Base-by-base conservation (phyloP, 768 basidiomycete species). In the Psilocybe tampanensis region DNA sequence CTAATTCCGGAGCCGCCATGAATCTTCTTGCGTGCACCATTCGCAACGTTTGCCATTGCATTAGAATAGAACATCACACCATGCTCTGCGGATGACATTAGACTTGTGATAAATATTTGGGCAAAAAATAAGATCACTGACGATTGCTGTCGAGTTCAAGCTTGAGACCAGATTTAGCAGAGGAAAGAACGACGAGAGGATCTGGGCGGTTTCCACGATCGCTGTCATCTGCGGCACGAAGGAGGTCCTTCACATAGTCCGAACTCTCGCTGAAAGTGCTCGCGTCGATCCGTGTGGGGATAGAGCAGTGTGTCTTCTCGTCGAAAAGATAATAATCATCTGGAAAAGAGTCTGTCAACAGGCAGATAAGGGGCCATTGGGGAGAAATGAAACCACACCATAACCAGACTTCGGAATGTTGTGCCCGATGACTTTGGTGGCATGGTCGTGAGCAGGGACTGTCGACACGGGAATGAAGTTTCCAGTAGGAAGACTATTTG, bases 21-120 rank as follows among this genome's bases (percentile, higher is more conserved):
- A 33, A 89, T 86, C 68, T 80, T 83, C 77, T 91, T 90, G 44
- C 86, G 78, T 29, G 84, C 81, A 15, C 81, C 84, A 15, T 75
- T 78, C 17, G 71, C 66, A 17, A 75, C 68, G 47, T 78, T 70
- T 13, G 84, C 73, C 52, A 81, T 71, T 47, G 80, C 83, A 65
- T 86, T 85, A 2, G 87, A 80, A 67, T 91, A 91, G 63, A 90
- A 86, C 81, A 90, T 90, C 34, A 89, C 79, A 12, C 89, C 89
- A 8, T 79, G 81, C 69, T 92, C 90, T 91, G 58, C 48, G 44
- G 33, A 18, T n/a, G n/a, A 53, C 17, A 21, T 44, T 23, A 15
- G 19, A 21, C 12, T 58, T 23, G 29, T 11, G 21, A 23, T 51
- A 17, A 33, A 44, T 4, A 21, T 49, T 53, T 19, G 39, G 12